These are phyloP conservation scores for Naematelia encephala DNA, from an alignment of 768 basidiomycete species.

Conservation along the genomic window DNA sequence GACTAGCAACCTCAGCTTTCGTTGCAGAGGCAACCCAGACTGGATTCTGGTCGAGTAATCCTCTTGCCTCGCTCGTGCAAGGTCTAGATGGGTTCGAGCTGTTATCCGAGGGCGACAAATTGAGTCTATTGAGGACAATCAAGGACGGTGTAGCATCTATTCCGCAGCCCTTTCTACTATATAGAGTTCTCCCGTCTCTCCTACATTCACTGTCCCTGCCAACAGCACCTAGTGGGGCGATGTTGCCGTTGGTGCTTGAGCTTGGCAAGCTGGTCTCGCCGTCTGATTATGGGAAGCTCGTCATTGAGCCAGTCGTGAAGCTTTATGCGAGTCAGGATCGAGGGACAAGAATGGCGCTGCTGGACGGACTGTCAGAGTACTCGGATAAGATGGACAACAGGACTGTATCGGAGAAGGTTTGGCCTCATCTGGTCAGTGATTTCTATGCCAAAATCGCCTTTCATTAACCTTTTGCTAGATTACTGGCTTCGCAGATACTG, in stretches of 20 bases:
- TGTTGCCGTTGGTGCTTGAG: constrained; percentile 78
- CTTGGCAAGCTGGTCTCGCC: constrained; percentile 69
- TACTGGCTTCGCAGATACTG: constrained; percentile 92
- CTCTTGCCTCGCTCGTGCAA: constrained; percentile 75
- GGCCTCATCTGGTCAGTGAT: constrained; percentile 77
- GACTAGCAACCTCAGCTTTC: constrained; percentile 72
- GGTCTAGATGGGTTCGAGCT: constrained; percentile 83
- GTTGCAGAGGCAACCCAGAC: constrained; percentile 59
- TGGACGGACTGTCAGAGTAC: constrained; percentile 80
- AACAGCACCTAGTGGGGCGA: constrained; percentile 57
- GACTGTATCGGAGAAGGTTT: constrained; percentile 79
- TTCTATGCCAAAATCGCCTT: not conserved
- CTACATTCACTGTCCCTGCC: constrained; percentile 49
- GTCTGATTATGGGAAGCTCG: constrained; percentile 60
- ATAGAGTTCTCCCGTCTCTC: constrained; percentile 83
- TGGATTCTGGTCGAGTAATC: constrained; percentile 81
- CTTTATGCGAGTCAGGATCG: constrained; percentile 86
- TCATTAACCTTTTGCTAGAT: constrained; percentile 58
- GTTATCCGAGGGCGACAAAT: constrained; percentile 75
- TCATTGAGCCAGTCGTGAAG: constrained; percentile 75
- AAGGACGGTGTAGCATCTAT: constrained; percentile 71
- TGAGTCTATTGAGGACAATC: constrained; percentile 66
- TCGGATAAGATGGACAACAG: constrained; percentile 82
- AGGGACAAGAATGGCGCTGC: constrained; percentile 86
- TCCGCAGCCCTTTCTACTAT: constrained; percentile 77